A percentile compares a stretch with the other conserved stretches of the same genome.
These are phyloP conservation scores for Trichoderma virens DNA, from an alignment of 495 filamentous ascomycete genomes.

Conservation along the genomic window DNA sequence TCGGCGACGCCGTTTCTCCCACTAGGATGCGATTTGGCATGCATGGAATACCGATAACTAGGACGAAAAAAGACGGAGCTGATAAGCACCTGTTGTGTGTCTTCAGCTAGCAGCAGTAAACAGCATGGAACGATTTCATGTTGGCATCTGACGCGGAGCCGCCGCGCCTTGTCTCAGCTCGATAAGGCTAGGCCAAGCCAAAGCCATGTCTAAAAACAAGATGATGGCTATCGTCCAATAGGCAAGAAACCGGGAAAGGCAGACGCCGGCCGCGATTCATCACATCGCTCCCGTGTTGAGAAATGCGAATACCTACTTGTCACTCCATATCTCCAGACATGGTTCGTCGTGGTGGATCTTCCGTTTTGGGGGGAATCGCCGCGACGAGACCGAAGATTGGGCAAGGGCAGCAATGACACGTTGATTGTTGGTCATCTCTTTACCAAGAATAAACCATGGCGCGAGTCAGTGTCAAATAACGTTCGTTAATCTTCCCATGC, in stretches of 20 bases:
- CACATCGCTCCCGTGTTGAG: neutral
- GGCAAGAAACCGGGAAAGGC: neutral
- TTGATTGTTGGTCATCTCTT: neutral
- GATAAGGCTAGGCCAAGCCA: neutral
- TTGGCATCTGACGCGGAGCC: too few relatives aligned
- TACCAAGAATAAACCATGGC: neutral
- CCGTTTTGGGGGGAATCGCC: neutral
- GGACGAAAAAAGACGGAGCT: neutral
- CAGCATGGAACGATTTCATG: too few relatives aligned
- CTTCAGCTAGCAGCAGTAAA: too few relatives aligned
- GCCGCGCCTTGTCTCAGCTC: too few relatives aligned
- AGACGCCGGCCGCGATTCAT: neutral
- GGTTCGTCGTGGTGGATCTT: neutral
- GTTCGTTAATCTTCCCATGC: neutral
- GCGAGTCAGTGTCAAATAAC: conserved; percentile 1
- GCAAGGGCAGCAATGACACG: neutral
- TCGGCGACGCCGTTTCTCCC: conserved; percentile 1
- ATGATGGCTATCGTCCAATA: neutral
- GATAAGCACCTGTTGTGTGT: neutral
- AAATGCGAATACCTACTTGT: neutral
- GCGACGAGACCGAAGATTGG: neutral
- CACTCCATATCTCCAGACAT: neutral
- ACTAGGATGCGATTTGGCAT: neutral
- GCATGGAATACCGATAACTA: neutral
- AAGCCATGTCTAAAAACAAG: neutral